Evolutionary conservation across 2,329 filamentous ascomycete genomes (phyloP).

Genomic region (Colletotrichum nymphaeae): DNA sequence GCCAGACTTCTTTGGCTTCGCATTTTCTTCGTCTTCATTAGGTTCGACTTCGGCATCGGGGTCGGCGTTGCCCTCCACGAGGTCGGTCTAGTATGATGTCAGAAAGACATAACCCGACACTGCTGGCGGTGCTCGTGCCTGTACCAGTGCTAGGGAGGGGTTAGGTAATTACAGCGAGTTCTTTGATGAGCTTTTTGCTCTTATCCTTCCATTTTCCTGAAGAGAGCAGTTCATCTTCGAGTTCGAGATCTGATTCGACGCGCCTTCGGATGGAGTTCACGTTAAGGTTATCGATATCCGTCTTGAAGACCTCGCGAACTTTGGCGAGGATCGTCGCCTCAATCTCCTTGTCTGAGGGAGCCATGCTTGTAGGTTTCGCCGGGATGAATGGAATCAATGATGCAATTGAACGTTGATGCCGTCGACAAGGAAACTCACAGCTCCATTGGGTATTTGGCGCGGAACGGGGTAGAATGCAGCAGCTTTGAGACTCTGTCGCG

Average conservation of each 20-base stretch:
- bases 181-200: constrained; percentile 69
- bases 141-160: neutral
- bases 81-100: constrained; percentile 3
- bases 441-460: neutral
- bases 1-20: constrained; percentile 43
- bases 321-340: constrained; percentile 59
- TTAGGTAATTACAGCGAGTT: constrained; percentile 59
- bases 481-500: constrained; percentile 13
- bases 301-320: constrained; percentile 58
- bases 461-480: neutral
- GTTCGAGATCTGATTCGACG: constrained; percentile 59
- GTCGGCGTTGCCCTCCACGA: constrained; percentile 5
- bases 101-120: constrained; percentile 1
- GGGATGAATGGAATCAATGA: neutral
- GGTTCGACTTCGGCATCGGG: neutral
- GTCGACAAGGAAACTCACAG: neutral
- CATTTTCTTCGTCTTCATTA: constrained; percentile 12
- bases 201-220: constrained; percentile 64
- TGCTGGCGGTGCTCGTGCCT: neutral
- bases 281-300: constrained; percentile 59
- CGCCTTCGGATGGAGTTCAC: constrained; percentile 68
- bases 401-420: neutral
- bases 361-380: constrained; percentile 45
- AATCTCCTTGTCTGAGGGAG: constrained; percentile 54
- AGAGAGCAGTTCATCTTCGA: constrained; percentile 64